Conservation (phyloP, 208 protist species). For the Acanthamoeba divionensis region DNA sequence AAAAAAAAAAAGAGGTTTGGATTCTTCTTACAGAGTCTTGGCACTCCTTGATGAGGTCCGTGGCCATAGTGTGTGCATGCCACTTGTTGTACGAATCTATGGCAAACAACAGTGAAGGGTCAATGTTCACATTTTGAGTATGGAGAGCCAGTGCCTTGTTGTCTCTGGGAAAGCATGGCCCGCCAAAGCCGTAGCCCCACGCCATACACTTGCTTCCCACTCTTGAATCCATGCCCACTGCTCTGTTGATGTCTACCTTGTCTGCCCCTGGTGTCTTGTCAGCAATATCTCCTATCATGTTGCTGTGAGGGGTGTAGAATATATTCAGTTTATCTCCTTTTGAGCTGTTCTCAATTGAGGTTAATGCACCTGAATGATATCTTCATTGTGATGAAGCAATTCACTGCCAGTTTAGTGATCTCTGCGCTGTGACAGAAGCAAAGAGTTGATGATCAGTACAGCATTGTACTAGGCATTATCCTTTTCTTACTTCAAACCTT, state of each 20-base stretch:
- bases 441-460: not conserved
- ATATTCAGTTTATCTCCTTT: not conserved
- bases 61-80: conserved; percentile 63
- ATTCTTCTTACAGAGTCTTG: not conserved
- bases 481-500: not conserved
- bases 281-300: conserved; percentile 76
- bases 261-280: conserved; percentile 70
- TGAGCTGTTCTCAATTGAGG: not conserved
- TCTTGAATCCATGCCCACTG: conserved; percentile 74
- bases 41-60: conserved; percentile 60
- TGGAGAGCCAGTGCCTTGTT: conserved; percentile 72
- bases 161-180: conserved; percentile 77
- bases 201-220: conserved; percentile 76
- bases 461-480: not conserved
- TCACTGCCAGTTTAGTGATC: conserved; percentile 72
- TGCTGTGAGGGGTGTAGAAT: too few species aligned
- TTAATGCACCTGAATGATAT: conserved; percentile 71
- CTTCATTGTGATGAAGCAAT: conserved; percentile 80
- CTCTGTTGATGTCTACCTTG: conserved; percentile 74
- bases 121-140: conserved; percentile 56
- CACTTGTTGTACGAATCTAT: conserved; percentile 72
- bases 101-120: conserved; percentile 67
- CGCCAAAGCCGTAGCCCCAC: conserved; percentile 75
- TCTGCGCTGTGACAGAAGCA: conserved; percentile 56
- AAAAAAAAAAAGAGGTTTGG: not conserved